Conservation (phyloP, 1,139 yeast genomes). For the Ashbya aceris region DNA sequence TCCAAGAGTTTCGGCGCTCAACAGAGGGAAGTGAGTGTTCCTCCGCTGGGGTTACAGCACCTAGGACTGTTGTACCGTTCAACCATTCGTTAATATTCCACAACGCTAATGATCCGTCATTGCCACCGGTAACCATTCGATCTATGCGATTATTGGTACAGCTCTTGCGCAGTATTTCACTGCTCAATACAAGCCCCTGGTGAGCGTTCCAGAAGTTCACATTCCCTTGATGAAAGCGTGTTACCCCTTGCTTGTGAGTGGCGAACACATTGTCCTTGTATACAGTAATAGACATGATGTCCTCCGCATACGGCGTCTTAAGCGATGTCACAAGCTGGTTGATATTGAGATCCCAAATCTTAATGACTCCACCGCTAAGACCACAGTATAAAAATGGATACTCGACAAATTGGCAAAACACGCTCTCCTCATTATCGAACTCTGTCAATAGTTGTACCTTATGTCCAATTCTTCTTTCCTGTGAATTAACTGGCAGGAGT, state of each 20-base stretch:
- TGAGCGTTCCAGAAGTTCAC: slow-evolving; percentile 35
- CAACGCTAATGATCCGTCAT: slow-evolving; percentile 47
- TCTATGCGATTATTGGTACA: slow-evolving; percentile 17
- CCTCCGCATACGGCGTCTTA: slow-evolving; percentile 38
- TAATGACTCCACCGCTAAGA: slow-evolving; percentile 57
- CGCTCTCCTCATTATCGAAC: slow-evolving; percentile 59
- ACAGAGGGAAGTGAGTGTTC: slow-evolving; percentile 8
- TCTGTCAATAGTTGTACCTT: slow-evolving; percentile 22
- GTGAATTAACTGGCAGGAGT: slow-evolving; percentile 16
- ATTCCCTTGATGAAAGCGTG: slow-evolving; percentile 38
- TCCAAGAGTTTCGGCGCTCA: background rate
- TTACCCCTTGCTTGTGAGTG: slow-evolving; percentile 38
- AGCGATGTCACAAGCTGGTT: slow-evolving; percentile 58
- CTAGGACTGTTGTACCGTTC: background rate
- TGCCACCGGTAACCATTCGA: slow-evolving; percentile 47
- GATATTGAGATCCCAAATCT: slow-evolving; percentile 79
- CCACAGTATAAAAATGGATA: slow-evolving; percentile 75
- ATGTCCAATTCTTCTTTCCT: slow-evolving; percentile 9
- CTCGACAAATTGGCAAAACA: slow-evolving; percentile 54
- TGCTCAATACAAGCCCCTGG: slow-evolving; percentile 31
- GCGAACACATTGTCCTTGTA: slow-evolving; percentile 33
- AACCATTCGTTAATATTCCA: slow-evolving; percentile 41
- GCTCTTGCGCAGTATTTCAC: slow-evolving; percentile 26
- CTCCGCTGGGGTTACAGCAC: slow-evolving; percentile 7
- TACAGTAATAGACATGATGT: slow-evolving; percentile 46